Evolutionary conservation across 2,329 filamentous ascomycete genomes (phyloP).

Genomic region (Ampelomyces quisqualis): DNA sequence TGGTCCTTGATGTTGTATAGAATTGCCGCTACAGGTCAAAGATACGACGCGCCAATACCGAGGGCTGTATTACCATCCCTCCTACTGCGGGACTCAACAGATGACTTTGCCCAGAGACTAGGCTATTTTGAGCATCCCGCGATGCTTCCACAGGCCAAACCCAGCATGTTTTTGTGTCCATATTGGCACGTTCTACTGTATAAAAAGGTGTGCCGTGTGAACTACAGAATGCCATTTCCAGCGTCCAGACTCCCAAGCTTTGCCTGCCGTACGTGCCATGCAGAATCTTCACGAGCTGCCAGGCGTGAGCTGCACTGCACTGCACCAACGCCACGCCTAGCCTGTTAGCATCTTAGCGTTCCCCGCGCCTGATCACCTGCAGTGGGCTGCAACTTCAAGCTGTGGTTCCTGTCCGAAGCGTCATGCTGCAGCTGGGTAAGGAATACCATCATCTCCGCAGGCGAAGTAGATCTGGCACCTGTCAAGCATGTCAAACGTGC

Average conservation of each 20-base stretch:
- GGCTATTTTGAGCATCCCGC: constrained; percentile 12
- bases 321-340: constrained; percentile 15
- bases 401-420: constrained; percentile 24
- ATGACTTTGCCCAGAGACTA: constrained; percentile 11
- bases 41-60: constrained; percentile 16
- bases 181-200: not conserved
- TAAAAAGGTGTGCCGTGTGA: too few species aligned
- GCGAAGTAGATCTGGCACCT: not conserved
- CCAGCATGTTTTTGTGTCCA: not conserved
- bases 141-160: too few species aligned
- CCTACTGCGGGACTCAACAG: constrained; percentile 6
- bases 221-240: too few species aligned
- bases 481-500: not conserved
- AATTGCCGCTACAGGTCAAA: constrained; percentile 11
- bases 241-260: too few species aligned
- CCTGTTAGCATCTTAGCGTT: constrained; percentile 18
- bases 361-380: constrained; percentile 26
- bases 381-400: constrained; percentile 12
- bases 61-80: constrained; percentile 11
- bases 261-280: too few species aligned
- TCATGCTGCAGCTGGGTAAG: constrained; percentile 7
- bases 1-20: constrained; percentile 3
- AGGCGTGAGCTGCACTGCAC: too few species aligned
- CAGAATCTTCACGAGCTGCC: constrained; percentile 17
- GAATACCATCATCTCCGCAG: constrained; percentile 5